A percentile compares a stretch with the other conserved stretches of the same genome.
phyloP scores from a whole-genome alignment of 495 filamentous ascomycete species.

The Trichoderma orchidacearum region DNA sequence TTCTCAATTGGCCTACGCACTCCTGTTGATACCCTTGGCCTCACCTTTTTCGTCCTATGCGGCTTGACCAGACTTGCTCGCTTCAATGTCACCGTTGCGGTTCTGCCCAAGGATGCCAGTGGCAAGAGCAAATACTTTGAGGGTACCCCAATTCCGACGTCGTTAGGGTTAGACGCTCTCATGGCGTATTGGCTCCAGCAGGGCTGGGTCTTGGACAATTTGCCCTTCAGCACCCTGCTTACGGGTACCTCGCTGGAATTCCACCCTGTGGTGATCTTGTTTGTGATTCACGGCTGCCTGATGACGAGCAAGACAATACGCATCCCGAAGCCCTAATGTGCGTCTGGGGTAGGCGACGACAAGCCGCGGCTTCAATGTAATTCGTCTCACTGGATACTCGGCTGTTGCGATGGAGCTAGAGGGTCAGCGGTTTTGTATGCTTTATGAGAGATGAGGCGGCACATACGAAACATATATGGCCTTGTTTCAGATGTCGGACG shows the following conservation, averaged over 20 bases:
- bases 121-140: conserved; percentile 94
- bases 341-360: neutral
- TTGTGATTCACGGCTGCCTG: conserved; percentile 70
- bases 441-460: neutral
- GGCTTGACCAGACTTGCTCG: conserved; percentile 86
- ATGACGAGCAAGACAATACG: conserved; percentile 94
- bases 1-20: conserved; percentile 88
- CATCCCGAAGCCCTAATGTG: conserved; percentile 74
- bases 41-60: conserved; percentile 87
- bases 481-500: neutral
- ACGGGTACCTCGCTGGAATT: conserved; percentile 63
- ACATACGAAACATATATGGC: neutral
- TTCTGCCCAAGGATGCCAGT: conserved; percentile 76
- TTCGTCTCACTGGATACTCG: neutral
- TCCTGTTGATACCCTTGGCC: conserved; percentile 66
- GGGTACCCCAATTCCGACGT: conserved; percentile 90
- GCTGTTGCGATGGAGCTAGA: neutral
- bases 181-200: conserved; percentile 85
- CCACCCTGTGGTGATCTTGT: conserved; percentile 73
- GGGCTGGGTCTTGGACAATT: conserved; percentile 62
- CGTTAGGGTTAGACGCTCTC: conserved; percentile 58
- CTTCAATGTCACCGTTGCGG: conserved; percentile 89
- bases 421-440: neutral
- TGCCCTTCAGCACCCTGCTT: conserved; percentile 56
- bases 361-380: neutral